Conservation (phyloP, 768 basidiomycete genomes). For the Xerocomellus intermedius region DNA sequence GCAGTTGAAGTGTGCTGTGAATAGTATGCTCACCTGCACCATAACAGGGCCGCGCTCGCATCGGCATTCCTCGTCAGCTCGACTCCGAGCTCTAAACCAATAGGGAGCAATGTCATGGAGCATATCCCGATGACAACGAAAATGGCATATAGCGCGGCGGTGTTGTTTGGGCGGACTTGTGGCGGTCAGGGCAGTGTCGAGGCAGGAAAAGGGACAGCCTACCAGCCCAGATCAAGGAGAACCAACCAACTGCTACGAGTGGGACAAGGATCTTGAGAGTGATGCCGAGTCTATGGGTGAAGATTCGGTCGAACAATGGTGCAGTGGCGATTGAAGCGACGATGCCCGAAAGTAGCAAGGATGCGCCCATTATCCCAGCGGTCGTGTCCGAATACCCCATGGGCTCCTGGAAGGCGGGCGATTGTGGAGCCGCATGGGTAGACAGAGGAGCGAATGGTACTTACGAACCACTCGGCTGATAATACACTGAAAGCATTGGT, state of each 20-base stretch:
- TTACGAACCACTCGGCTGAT: conserved; percentile 65
- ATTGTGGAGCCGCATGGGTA: not conserved
- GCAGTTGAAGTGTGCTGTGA: not conserved
- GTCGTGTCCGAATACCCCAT: conserved; percentile 64
- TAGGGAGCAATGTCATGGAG: conserved; percentile 69
- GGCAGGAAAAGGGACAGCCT: conserved; percentile 18
- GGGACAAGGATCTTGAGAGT: conserved; percentile 62
- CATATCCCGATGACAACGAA: conserved; percentile 66
- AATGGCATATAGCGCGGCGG: conserved; percentile 58
- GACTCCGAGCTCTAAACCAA: conserved; percentile 73
- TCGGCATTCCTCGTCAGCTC: conserved; percentile 81
- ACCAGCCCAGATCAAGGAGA: conserved; percentile 83
- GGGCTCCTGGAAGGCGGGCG: conserved; percentile 48
- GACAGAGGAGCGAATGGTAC: conserved; percentile 15
- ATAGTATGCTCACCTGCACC: conserved; percentile 58
- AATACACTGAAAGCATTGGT: conserved; percentile 64
- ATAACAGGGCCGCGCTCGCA: conserved; percentile 70
- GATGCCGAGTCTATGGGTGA: conserved; percentile 67
- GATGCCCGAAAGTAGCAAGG: conserved; percentile 68
- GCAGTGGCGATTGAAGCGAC: conserved; percentile 64
- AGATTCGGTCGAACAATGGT: conserved; percentile 79
- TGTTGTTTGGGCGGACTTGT: conserved; percentile 61
- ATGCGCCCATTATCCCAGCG: conserved; percentile 72
- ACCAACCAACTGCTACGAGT: conserved; percentile 59
- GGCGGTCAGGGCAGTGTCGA: not conserved